Conservation (phyloP, 2,329 filamentous ascomycete species). For the Epicoccum sorghinum region DNA sequence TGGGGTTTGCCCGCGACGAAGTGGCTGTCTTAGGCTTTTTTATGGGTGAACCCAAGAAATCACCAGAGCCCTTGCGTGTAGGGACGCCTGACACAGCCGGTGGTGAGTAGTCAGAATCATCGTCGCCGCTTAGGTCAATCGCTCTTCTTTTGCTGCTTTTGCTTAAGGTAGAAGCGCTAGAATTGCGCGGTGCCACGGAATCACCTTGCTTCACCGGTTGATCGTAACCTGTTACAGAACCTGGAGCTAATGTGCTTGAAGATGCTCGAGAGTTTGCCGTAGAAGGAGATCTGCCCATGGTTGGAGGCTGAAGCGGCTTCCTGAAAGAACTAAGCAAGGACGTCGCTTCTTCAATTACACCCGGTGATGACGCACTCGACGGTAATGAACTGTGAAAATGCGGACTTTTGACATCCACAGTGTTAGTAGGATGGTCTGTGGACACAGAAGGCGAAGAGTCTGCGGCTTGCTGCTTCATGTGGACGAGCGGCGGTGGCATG, state of each 20-base stretch:
- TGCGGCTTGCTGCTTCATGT: no score
- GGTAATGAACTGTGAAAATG: no score
- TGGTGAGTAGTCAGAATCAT: neutral
- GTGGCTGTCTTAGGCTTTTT: neutral
- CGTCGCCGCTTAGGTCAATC: conserved; percentile 6
- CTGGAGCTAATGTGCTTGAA: neutral
- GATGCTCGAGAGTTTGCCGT: conserved; percentile 10
- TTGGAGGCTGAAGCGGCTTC: conserved; percentile 9
- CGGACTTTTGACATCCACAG: no score
- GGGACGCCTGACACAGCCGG: neutral
- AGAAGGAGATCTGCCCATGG: neutral
- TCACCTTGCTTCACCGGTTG: neutral
- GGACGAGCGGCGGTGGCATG: no score
- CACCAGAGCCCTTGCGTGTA: neutral
- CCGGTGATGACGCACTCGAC: neutral
- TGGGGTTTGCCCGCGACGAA: no score
- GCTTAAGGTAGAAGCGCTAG: neutral
- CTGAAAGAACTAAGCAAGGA: conserved; percentile 14
- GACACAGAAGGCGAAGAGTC: no score
- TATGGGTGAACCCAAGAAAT: neutral
- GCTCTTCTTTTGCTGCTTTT: conserved; percentile 2
- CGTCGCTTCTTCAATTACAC: neutral
- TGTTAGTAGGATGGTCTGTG: no score
- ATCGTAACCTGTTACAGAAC: neutral
- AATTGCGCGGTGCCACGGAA: conserved; percentile 6